Conservation (phyloP, 768 basidiomycete species). For the Lenzites betulinus region DNA sequence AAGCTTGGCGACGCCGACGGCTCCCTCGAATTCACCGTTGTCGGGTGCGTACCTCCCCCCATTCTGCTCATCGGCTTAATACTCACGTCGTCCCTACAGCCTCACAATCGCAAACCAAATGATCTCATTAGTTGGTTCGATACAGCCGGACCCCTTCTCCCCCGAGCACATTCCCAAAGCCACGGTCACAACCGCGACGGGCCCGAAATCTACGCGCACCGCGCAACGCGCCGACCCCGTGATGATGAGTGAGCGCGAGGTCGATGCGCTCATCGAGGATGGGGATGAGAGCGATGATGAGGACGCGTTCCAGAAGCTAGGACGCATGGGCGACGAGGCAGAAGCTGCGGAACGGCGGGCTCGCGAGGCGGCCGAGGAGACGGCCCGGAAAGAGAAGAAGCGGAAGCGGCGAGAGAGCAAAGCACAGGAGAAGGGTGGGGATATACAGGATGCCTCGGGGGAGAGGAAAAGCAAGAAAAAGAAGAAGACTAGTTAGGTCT, state of each 20-base stretch:
- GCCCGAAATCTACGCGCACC: background rate
- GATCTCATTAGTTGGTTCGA: conserved; percentile 85
- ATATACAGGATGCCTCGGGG: conserved; percentile 10
- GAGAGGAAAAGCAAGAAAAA: conserved; percentile 35
- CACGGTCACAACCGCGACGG: conserved; percentile 22
- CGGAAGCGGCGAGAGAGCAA: conserved; percentile 33
- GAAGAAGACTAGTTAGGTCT: conserved; percentile 9
- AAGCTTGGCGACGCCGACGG: conserved; percentile 69
- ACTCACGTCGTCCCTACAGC: conserved; percentile 43
- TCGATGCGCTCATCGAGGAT: conserved; percentile 25
- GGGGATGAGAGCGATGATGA: conserved; percentile 35
- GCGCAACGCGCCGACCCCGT: conserved; percentile 7
- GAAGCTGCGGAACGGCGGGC: conserved; percentile 24
- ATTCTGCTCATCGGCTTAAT: background rate
- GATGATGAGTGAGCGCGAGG: conserved; percentile 28
- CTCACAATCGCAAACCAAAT: conserved; percentile 91
- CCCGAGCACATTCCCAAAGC: conserved; percentile 50
- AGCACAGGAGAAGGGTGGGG: conserved; percentile 13
- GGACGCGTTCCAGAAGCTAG: conserved; percentile 35
- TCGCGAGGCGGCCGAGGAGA: conserved; percentile 28
- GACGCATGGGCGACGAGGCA: conserved; percentile 33
- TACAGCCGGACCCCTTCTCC: conserved; percentile 77
- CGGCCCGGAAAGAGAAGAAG: conserved; percentile 31
- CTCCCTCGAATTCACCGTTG: conserved; percentile 79
- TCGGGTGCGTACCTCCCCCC: conserved; percentile 61